Percentiles rank a stretch among this genome's conserved stretches.
These are phyloP conservation scores for Inga oerstediana DNA, from an alignment of 306 rosid genomes.

Conservation along the genomic window DNA sequence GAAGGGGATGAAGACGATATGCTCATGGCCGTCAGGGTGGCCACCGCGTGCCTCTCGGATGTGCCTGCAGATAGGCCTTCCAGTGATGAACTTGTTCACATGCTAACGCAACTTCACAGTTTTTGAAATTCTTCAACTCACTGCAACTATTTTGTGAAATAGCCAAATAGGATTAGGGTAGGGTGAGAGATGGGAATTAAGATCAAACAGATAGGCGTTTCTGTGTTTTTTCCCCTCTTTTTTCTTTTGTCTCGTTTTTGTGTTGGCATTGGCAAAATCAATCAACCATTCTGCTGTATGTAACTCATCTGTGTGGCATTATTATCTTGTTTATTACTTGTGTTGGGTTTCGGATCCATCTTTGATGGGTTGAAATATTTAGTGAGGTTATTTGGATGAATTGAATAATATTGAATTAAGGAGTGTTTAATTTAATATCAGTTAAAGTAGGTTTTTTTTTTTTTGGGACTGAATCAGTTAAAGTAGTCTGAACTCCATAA, in stretches of 20 bases:
- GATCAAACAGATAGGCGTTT: constrained; percentile 11
- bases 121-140: constrained; percentile 56
- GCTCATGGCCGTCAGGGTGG: constrained; percentile 94
- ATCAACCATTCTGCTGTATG: constrained; percentile 36
- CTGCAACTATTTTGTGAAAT: constrained; percentile 26
- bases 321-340: constrained; percentile 34
- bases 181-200: neutral
- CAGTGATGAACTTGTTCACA: constrained; percentile 97
- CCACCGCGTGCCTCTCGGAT: constrained; percentile 90
- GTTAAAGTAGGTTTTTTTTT: too few species aligned
- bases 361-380: too few species aligned
- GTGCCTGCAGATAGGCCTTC: constrained; percentile 92
- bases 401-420: too few species aligned
- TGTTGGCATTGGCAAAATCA: constrained; percentile 19
- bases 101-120: constrained; percentile 98
- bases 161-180: constrained; percentile 10
- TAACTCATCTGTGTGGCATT: constrained; percentile 36
- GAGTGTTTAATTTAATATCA: too few species aligned
- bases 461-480: too few species aligned
- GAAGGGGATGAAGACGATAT: constrained; percentile 98
- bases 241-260: neutral
- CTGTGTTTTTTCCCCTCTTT: too few species aligned
- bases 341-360: neutral
- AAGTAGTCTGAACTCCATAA: too few species aligned
- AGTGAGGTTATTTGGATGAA: too few species aligned